These are phyloP conservation scores for Ambrosiella cleistominuta DNA, from an alignment of 2,329 filamentous ascomycete genomes.

Conservation along the genomic window DNA sequence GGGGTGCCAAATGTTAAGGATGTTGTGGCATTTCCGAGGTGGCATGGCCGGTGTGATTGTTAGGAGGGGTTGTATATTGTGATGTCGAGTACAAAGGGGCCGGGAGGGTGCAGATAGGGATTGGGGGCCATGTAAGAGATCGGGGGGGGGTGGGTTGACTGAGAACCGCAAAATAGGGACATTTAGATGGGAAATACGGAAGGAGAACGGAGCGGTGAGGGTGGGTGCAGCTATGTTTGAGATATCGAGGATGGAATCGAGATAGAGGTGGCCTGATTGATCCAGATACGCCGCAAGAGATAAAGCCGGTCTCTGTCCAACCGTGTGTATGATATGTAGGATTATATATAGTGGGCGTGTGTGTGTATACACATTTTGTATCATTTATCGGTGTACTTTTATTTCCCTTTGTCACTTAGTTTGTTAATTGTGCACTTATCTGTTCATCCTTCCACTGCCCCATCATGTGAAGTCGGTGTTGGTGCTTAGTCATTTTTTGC, in stretches of 20 bases:
- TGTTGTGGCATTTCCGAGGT: constrained; percentile 71
- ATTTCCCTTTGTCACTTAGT: not conserved
- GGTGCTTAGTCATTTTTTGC: too few species aligned
- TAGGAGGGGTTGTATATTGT: constrained; percentile 17
- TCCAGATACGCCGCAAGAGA: too few species aligned
- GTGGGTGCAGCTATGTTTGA: not conserved
- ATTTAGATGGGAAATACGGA: not conserved
- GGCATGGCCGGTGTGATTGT: constrained; percentile 44
- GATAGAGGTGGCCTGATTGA: too few species aligned
- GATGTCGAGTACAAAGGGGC: not conserved
- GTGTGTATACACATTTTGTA: not conserved
- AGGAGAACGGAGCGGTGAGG: not conserved
- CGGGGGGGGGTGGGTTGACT: not conserved
- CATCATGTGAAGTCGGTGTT: too few species aligned
- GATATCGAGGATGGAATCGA: not conserved
- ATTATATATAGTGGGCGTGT: too few species aligned
- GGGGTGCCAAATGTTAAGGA: constrained; percentile 72
- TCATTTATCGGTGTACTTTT: not conserved
- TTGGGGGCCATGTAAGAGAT: not conserved
- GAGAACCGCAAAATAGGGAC: not conserved
- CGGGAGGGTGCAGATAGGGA: not conserved
- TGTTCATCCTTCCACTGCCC: too few species aligned
- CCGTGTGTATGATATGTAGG: too few species aligned
- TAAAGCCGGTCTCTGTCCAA: too few species aligned
- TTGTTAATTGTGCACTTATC: not conserved